Evolutionary conservation across 2,329 filamentous ascomycete species (phyloP), one percentile per base, ranked within the genome.

Genomic region (Penicillium frequentans): DNA sequence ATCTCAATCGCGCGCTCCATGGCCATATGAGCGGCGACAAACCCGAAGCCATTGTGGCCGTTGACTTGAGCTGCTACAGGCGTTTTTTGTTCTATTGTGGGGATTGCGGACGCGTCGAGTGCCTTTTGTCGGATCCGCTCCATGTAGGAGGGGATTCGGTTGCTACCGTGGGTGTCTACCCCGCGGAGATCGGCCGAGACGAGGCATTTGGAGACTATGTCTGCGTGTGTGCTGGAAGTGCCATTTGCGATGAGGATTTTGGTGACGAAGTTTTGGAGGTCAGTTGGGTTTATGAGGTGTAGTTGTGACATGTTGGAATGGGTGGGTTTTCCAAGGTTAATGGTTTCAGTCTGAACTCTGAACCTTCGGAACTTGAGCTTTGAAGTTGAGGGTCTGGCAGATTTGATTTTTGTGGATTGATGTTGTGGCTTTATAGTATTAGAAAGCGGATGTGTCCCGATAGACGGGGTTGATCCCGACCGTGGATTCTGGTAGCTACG

Each of bases 101-200:
- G 90, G 3, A 77, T 70, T 7, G 87, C 87, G 11, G 70, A 71
- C 11, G 87, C 78, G 64, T 90, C 79, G 5, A 93, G 81, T 1
- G 90, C 87, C 2, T 86, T 86, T 67, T 87, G 82, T 3, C 88
- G 84, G 61, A 93, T 83, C 21, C 90, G 86, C 52, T 84, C 81
- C 78, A 93, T 84, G 77, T 93, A 93, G 0, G 87, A 90, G 1
- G 90, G 89, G 42, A 93, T 86, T 6, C 90, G 85, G 71, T 90
- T 91, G 71, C 90, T 85, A 58, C 87, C 90, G 70, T 93, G 90
- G 0, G 89, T 91, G 68, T 93, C 90, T 27, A 93, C 86, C 47
- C 90, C 90, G 33, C 90, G 86, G 0, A 93, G 82, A 65, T 93
- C 90, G 16, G 90, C 50, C 10, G 85, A 84, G 1, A 93, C 81